Base-by-base conservation (phyloP, 2,329 filamentous ascomycete genomes). In the Sporothrix sp. region DNA sequence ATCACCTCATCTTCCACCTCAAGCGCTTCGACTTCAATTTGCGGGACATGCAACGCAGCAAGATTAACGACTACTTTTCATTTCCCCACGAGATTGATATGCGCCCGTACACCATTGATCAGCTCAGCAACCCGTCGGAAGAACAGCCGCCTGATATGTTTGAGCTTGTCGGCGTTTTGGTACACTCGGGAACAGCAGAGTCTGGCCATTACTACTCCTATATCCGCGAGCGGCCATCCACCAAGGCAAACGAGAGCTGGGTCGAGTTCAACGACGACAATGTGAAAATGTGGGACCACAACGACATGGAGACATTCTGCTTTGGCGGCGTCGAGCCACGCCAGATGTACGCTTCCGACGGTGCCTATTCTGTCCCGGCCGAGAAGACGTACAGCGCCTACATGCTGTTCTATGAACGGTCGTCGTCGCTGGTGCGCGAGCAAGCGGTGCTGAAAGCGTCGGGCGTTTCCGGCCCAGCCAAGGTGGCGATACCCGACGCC, bases 131-230 rank as follows among this genome's bases (percentile, higher is more conserved):
- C 51, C 72, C 79, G 3, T 68, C 73, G 1, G 65, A 71, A 3
- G 69, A 75, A 3, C 66, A 68, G 4, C 67, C 78, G 39, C 76
- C 83, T 35, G 93, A 98, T 65, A 65, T 86, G 1, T 98, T 97
- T 60, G 88, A 96, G 65, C 76, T 98, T 3, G 90, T 95, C n/a
- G 93, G 93, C 3, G 81, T 98, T 40, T 79, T 98, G 16, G 88
- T 98, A 2, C 93, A 98, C 63, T 85, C 86, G 13, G 93, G 93
- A 14, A 95, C 86, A 3, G 89, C 91, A 11, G 88, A 96, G 62
- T 91, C 88, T 25, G 93, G 93, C 0, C 93, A 98, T 65, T 98
- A 98, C 68, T 97, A 96, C 67, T 97, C 91, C 0, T 97, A 89
- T 63, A 88, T 94, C 56, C 85, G 88, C 48, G 85, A 95, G 64